A percentile compares a stretch with the other conserved stretches of the same genome.
These are phyloP conservation scores for Cyclotella baltica DNA, from an alignment of 108 stramenopile genomes.

Conservation along the genomic window DNA sequence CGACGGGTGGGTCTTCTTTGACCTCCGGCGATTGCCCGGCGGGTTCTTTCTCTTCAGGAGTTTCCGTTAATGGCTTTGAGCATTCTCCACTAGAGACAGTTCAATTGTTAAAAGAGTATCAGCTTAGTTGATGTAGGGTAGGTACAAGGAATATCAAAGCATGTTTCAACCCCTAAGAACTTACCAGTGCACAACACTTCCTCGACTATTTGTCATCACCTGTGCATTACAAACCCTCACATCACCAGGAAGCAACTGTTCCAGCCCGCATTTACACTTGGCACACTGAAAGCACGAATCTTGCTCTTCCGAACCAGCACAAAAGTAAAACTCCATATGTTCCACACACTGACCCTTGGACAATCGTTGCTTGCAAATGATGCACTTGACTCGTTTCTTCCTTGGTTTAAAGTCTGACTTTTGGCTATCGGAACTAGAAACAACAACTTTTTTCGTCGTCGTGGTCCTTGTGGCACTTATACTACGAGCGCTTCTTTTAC, in stretches of 20 bases:
- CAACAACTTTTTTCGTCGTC: background rate
- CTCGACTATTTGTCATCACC: slow-evolving; percentile 35
- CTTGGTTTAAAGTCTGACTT: background rate
- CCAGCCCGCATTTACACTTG: slow-evolving; percentile 2
- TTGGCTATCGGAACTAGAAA: background rate
- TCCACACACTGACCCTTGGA: slow-evolving; percentile 5
- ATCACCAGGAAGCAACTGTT: background rate
- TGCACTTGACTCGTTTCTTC: slow-evolving; percentile 18
- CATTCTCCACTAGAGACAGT: slow-evolving; percentile 2
- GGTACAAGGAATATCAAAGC: no score
- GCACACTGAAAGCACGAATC: slow-evolving; percentile 19
- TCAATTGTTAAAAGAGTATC: no score
- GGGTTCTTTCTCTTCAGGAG: background rate
- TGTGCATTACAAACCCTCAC: slow-evolving; percentile 5
- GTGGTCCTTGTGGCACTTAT: background rate
- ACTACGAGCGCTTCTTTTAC: background rate
- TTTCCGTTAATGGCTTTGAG: background rate
- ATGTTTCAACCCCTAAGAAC: no score
- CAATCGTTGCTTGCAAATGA: slow-evolving; percentile 14
- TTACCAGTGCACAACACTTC: slow-evolving; percentile 41
- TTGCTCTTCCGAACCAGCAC: background rate
- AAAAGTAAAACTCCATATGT: slow-evolving; percentile 9
- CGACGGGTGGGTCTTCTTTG: background rate
- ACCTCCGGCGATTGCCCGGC: background rate
- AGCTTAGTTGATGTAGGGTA: no score